Base-by-base conservation (phyloP, 805 yeast species). In the Yueomyces sinensis region DNA sequence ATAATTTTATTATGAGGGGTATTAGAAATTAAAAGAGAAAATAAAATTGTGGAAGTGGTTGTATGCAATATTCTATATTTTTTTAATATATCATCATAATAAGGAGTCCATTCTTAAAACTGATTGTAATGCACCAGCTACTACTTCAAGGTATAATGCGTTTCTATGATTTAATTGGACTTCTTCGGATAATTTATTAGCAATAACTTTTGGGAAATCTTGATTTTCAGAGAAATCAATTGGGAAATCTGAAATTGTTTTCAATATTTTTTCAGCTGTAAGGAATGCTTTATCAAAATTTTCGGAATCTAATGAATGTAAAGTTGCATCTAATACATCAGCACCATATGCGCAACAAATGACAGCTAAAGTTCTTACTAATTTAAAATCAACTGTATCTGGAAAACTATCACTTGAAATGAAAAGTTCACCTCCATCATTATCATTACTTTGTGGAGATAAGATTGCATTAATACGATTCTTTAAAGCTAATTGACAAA, bases 341-440 rank as follows among this genome's bases (percentile, higher is more conserved):
- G 96, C 98, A 19, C 97, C 96, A 54, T 83, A 84, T 17, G 95
- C 74, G n/a, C 93, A 93, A 47, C 87, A 77, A 15, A 84, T 83
- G 43, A 91, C 69, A 17, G 89, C 69, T 29, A 91, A 66, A 3
- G 94, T 69, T 49, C 98, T 74, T 37, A 91, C 66, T 50, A 73
- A 66, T 44, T 76, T 72, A 62, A 72, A 81, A 29, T 79, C 72
- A 1, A 81, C 69, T 11, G 70, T 66, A 19, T 68, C 71, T 5
- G 94, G 82, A 58, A 83, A 82, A 42, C 68, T 71, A 30, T 70
- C 69, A 27, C 74, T 65, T 44, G 62, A 62, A 20, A 77, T 50
- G 38, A 65, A 68, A n/a, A n/a, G n/a, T n/a, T n/a, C n/a, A n/a
- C n/a, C n/a, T n/a, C n/a, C n/a, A n/a, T n/a, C n/a, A n/a, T n/a